Conservation (phyloP, 768 basidiomycete species). For the Tephrocybe rancida region DNA sequence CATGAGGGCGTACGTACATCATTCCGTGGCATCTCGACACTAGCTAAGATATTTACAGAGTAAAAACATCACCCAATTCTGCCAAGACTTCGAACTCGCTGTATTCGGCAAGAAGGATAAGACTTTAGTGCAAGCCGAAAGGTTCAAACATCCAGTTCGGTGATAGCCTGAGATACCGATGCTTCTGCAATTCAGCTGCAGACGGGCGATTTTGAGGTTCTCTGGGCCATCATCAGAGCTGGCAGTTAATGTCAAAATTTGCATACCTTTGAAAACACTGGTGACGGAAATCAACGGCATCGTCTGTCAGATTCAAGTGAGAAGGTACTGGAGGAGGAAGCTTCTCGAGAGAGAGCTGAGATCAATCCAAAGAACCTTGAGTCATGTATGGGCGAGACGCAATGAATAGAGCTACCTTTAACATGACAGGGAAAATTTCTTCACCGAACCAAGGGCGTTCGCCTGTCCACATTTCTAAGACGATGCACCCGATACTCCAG, state of each 20-base stretch:
- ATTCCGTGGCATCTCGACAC: too few species aligned
- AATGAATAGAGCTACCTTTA: conserved; percentile 54
- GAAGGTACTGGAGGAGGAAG: conserved; percentile 77
- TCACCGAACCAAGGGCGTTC: conserved; percentile 83
- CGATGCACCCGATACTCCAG: conserved; percentile 93
- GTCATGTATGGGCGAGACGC: not conserved
- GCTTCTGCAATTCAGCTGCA: conserved; percentile 63
- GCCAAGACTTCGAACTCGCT: too few species aligned
- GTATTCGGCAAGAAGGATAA: too few species aligned
- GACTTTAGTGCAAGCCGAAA: conserved; percentile 11
- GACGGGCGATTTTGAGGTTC: conserved; percentile 72
- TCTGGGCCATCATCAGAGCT: conserved; percentile 32
- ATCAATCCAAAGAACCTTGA: not conserved
- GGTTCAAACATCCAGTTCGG: conserved; percentile 48
- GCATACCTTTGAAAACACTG: conserved; percentile 77
- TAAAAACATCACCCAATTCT: too few species aligned
- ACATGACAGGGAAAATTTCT: conserved; percentile 74
- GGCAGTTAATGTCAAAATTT: not conserved
- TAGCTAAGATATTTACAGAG: too few species aligned
- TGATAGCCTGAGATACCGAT: conserved; percentile 64
- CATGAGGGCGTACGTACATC: too few species aligned
- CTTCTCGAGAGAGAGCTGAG: conserved; percentile 66
- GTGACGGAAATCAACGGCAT: conserved; percentile 72
- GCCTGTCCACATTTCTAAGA: conserved; percentile 97
- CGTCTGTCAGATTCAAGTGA: conserved; percentile 58